These are phyloP conservation scores for Chrysanthemum seticuspe DNA, from an alignment of 129 eudicot species.

Conservation along the genomic window DNA sequence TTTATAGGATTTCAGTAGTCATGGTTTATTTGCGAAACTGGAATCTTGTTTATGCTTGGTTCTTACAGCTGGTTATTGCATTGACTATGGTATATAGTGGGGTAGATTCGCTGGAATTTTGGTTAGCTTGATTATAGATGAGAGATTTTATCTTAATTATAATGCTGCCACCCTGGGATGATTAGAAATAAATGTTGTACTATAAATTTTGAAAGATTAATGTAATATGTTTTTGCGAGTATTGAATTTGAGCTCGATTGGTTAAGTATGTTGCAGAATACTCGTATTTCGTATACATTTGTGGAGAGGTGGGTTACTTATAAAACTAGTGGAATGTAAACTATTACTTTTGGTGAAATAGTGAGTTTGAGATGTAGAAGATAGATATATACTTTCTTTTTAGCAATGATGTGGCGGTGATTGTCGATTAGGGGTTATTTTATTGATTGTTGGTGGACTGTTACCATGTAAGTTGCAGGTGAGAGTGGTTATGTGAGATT, in stretches of 20 bases:
- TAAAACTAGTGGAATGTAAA: neutral
- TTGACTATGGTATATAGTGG: too few relatives aligned
- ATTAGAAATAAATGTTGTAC: too few relatives aligned
- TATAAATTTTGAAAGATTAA: neutral
- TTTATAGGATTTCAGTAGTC: too few relatives aligned
- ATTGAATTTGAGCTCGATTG: neutral
- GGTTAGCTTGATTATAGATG: neutral
- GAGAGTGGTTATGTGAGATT: constrained; percentile 13
- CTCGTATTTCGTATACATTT: neutral
- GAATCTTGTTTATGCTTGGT: too few relatives aligned
- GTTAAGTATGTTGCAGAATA: neutral
- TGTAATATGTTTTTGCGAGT: neutral
- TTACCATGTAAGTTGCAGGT: constrained; percentile 15
- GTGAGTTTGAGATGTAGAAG: constrained; percentile 12
- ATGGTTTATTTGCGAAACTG: too few relatives aligned
- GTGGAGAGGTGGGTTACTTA: constrained; percentile 1
- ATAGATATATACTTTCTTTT: constrained; percentile 9
- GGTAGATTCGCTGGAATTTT: too few relatives aligned
- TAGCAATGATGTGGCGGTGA: neutral
- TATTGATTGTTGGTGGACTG: neutral
- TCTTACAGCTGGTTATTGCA: too few relatives aligned
- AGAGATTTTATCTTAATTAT: neutral
- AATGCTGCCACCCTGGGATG: too few relatives aligned
- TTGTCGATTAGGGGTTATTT: too few relatives aligned
- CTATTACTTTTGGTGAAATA: neutral